These are phyloP conservation scores for Saccharomyces pastorianus DNA, from an alignment of 1,139 yeast species.

Conservation along the genomic window DNA sequence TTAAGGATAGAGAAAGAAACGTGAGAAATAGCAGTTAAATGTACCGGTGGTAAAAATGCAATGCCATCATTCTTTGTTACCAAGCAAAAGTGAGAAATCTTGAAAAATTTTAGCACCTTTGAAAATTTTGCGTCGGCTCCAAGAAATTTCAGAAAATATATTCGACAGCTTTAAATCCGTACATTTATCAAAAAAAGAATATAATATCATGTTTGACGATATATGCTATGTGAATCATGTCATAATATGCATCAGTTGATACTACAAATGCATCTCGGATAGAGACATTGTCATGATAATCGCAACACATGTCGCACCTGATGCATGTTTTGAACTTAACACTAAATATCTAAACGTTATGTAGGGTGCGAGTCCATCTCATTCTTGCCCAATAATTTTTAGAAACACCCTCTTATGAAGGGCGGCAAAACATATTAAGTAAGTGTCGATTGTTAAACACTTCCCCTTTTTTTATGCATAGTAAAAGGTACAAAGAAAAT, in stretches of 20 bases:
- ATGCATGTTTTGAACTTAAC: too few species aligned
- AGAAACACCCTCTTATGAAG: background rate
- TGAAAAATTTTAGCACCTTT: background rate
- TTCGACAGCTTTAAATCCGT: background rate
- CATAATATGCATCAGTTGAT: background rate
- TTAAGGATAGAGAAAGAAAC: background rate
- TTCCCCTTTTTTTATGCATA: background rate
- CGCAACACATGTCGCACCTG: too few species aligned
- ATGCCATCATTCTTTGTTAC: background rate
- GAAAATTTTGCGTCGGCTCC: background rate
- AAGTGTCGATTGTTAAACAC: background rate
- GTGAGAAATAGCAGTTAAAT: background rate
- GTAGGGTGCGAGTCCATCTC: background rate
- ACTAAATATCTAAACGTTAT: background rate
- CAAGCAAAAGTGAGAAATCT: background rate
- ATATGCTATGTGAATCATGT: background rate
- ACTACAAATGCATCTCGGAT: background rate
- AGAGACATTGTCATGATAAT: background rate
- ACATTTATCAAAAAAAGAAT: background rate
- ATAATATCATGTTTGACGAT: background rate
- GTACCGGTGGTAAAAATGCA: background rate
- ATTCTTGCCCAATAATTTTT: background rate
- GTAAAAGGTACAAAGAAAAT: background rate
- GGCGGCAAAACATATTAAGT: background rate
- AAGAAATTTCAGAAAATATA: background rate